These are phyloP conservation scores for Rhizodiscina lignyota DNA, from an alignment of 495 filamentous ascomycete genomes.

Conservation along the genomic window DNA sequence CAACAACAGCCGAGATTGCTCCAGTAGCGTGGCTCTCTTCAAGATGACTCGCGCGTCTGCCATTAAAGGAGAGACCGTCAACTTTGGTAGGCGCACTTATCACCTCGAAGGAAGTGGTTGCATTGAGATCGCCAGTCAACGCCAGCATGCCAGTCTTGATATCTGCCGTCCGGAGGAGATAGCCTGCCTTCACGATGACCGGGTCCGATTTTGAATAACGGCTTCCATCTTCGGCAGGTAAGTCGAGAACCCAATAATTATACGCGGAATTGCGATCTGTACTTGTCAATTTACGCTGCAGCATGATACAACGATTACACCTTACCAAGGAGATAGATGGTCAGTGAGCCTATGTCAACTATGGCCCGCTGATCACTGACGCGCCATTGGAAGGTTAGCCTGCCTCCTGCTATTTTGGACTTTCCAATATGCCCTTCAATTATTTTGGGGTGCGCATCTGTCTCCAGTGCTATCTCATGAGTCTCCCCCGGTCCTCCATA, in stretches of 20 bases:
- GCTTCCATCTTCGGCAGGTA: conserved; percentile 19
- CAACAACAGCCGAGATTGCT: conserved; percentile 33
- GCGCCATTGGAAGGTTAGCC: too few species aligned
- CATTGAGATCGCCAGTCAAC: conserved; percentile 56
- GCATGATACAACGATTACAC: too few species aligned
- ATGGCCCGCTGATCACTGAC: too few species aligned
- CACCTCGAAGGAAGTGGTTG: conserved; percentile 47
- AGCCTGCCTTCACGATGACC: conserved; percentile 54
- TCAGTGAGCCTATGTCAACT: too few species aligned
- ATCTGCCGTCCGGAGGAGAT: conserved; percentile 49
- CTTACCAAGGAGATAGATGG: too few species aligned
- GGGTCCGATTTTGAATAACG: too few species aligned
- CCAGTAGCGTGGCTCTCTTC: conserved; percentile 14
- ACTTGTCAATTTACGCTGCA: background rate
- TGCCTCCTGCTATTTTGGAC: too few species aligned
- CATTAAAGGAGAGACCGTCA: conserved; percentile 45
- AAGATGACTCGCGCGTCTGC: conserved; percentile 3
- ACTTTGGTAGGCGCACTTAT: conserved; percentile 36
- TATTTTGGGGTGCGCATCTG: too few species aligned
- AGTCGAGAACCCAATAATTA: conserved; percentile 49
- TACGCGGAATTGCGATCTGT: conserved; percentile 52
- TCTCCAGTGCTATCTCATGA: conserved; percentile 55
- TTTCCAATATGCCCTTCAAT: too few species aligned
- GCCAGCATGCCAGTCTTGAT: conserved; percentile 33
- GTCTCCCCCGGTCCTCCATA: conserved; percentile 53